Evolutionary conservation across 257 asterid genomes (phyloP), one percentile per base, ranked within the genome.

Genomic region (Cinchona pubescens): DNA sequence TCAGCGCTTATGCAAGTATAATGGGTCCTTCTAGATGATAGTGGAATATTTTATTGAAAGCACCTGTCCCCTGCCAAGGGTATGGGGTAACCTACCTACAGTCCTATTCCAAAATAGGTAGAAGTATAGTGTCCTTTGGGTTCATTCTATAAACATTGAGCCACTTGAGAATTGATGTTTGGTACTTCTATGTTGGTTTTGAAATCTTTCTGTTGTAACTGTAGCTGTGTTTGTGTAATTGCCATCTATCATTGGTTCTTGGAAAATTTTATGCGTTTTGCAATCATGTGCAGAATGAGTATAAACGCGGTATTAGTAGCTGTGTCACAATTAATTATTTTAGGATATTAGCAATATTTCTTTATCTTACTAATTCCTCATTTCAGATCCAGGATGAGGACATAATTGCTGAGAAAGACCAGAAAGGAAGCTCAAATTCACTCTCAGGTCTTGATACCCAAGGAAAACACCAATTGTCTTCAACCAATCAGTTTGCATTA

Each of bases 351-450:
- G 40, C 46, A n/a, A 35, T 3, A 5, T 0, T 59, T 5, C 37
- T 56, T 75, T 69, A 55, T 67, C 65, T 38, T 27, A 35, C 49
- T 83, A 6, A 67, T 25, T 2, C 69, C 34, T 59, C 62, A 29
- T 69, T 74, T 62, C 82, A 92, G 95, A 89, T 90, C 79, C 95
- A 83, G 79, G 96, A 90, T 69, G 99, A 94, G 82, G 99, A 94
- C 76, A 69, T 68, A 64, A 75, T 76, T 76, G 42, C 81, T 43
- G 96, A 89, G 65, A 90, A 89, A 75, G 98, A 89, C 43, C 96
- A 85, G 46, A 87, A 72, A 40, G 87, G 83, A 67, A 80, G 83
- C 78, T 73, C 84, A 48, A 83, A 46, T 76, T 71, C 76, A 4
- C 67, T 55, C 32, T 56, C 76, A 38, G 76, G 71, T 69, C 78